These are phyloP conservation scores for Corymbia maculata DNA, from an alignment of 345 rosid species.

Conservation along the genomic window DNA sequence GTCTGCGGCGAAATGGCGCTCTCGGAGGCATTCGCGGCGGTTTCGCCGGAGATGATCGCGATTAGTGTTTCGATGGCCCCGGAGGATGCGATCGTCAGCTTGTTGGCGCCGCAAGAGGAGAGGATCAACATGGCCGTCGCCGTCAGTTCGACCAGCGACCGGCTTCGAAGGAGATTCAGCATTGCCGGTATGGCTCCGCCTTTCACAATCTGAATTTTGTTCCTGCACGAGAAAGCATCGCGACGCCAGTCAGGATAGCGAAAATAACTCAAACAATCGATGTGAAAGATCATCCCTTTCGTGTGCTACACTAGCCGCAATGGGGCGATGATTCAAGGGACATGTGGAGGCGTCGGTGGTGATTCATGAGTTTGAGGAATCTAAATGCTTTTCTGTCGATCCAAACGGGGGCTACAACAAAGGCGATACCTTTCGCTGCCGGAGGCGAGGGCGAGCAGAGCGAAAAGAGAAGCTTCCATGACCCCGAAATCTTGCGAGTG, in stretches of 20 bases:
- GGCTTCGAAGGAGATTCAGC: slow-evolving; percentile 44
- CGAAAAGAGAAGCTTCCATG: slow-evolving; percentile 61
- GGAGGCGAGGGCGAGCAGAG: slow-evolving; percentile 72
- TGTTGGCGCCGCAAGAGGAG: slow-evolving; percentile 69
- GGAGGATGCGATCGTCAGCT: slow-evolving; percentile 46
- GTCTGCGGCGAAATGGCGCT: slow-evolving; percentile 13
- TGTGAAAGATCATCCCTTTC: neutral
- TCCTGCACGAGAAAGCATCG: slow-evolving; percentile 25
- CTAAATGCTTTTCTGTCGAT: neutral
- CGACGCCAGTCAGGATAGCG: neutral
- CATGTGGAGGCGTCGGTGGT: neutral
- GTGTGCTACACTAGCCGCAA: neutral
- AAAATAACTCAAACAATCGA: neutral
- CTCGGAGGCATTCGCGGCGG: neutral
- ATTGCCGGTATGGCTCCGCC: slow-evolving; percentile 51
- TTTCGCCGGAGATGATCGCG: slow-evolving; percentile 14
- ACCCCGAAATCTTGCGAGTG: slow-evolving; percentile 50
- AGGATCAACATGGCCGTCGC: slow-evolving; percentile 55
- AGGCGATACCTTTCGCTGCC: slow-evolving; percentile 71
- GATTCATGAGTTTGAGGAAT: neutral
- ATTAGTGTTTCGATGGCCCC: slow-evolving; percentile 37
- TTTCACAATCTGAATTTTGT: slow-evolving; percentile 61
- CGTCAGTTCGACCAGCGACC: slow-evolving; percentile 28
- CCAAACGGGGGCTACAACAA: neutral
- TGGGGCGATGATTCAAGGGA: neutral